Conservation (phyloP, 2,329 filamentous ascomycete genomes). For the Pestalotiopsis sp. region DNA sequence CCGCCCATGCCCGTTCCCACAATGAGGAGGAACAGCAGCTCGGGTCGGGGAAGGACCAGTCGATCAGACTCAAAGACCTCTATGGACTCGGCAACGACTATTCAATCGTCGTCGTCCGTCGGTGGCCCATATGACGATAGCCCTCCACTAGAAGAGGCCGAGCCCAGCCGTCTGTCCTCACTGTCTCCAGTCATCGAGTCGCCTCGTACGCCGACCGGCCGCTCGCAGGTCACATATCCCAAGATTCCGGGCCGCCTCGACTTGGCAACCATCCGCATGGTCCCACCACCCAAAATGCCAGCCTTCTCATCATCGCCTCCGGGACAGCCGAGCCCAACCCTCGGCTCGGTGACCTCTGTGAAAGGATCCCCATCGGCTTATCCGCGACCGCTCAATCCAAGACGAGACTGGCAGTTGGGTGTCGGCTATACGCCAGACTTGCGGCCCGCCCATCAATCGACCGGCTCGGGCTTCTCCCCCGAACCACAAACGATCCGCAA, state of each 20-base stretch:
- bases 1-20: slow-evolving; percentile 12
- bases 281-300: slow-evolving; percentile 36
- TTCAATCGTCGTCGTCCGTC: slow-evolving; percentile 30
- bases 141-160: slow-evolving; percentile 33
- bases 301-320: slow-evolving; percentile 35
- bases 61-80: slow-evolving; percentile 33
- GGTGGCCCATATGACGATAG: slow-evolving; percentile 31
- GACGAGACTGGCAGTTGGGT: slow-evolving; percentile 12
- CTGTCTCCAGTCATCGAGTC: slow-evolving; percentile 55
- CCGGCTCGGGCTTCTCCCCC: slow-evolving; percentile 29
- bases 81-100: slow-evolving; percentile 40
- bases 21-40: slow-evolving; percentile 20
- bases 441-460: slow-evolving; percentile 15
- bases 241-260: slow-evolving; percentile 29
- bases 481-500: slow-evolving; percentile 21
- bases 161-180: slow-evolving; percentile 30
- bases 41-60: slow-evolving; percentile 20
- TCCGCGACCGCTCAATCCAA: slow-evolving; percentile 26
- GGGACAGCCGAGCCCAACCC: slow-evolving; percentile 45
- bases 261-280: slow-evolving; percentile 28
- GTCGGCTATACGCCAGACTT: background rate
- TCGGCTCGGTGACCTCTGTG: slow-evolving; percentile 34
- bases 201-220: slow-evolving; percentile 34
- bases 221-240: slow-evolving; percentile 35
- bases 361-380: slow-evolving; percentile 26